These are phyloP conservation scores for Musa itinerans DNA, from an alignment of 176 grass and related monocot genomes.

Conservation along the genomic window DNA sequence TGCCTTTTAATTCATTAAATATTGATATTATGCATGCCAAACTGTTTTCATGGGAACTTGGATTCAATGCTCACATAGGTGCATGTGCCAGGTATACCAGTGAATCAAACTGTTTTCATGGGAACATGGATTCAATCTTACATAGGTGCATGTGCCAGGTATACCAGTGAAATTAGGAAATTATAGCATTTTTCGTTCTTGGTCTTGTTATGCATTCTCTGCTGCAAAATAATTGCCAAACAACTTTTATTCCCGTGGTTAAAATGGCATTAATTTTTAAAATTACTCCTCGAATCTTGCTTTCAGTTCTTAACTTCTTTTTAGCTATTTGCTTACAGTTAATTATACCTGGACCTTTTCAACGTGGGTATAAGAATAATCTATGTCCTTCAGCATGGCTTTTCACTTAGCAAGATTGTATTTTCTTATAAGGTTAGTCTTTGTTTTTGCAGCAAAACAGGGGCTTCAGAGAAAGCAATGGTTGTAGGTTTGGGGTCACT, in stretches of 20 bases:
- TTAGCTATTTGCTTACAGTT: not conserved
- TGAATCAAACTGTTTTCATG: not conserved
- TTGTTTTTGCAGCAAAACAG: slow-evolving; percentile 68
- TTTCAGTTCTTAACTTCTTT: no score
- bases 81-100: not conserved
- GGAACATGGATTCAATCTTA: not conserved
- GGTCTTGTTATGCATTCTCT: no score
- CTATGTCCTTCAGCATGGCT: not conserved
- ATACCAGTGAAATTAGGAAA: not conserved
- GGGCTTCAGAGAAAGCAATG: slow-evolving; percentile 71
- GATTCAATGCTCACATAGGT: not conserved
- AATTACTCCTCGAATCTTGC: no score
- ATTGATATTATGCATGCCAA: not conserved
- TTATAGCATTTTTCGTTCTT: no score
- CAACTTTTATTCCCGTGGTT: no score
- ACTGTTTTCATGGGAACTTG: not conserved
- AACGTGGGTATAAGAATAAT: not conserved
- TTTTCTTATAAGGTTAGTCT: not conserved
- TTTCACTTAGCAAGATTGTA: not conserved
- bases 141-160: not conserved
- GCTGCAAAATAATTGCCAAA: no score
- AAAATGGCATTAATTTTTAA: no score
- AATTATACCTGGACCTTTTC: not conserved
- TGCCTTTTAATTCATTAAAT: not conserved
- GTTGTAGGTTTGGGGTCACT: slow-evolving; percentile 89